Base-by-base conservation (phyloP, 2,329 filamentous ascomycete species). In the Claviceps fusiformis region DNA sequence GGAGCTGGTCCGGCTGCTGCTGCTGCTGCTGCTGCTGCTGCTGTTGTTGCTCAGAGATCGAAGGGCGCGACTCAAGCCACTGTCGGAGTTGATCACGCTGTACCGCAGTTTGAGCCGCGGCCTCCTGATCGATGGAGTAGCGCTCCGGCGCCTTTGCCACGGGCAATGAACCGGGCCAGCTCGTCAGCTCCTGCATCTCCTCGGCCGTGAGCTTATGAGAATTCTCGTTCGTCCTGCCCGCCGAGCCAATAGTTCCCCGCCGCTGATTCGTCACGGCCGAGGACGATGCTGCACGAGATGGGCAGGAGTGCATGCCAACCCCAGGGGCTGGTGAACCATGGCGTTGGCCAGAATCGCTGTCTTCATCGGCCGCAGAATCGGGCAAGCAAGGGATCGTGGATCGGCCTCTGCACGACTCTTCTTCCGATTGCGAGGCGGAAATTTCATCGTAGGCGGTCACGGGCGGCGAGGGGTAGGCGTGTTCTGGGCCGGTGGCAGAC, bases 151-250 rank as follows among this genome's bases (percentile, higher is more conserved):
- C 66, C 59, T 68, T 65, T 1, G 77, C 76, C 0, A 83, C 66
- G 13, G 81, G 81, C 2, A 85, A 68, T 0, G 80, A 83, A 33
- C 81, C 78, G 6, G 79, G 79, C 1, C 77, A 73, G 33, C 73
- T 75, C 15, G 78, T 75, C 56, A 85, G 67, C 57, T 80, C 76
- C 54, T 80, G 75, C 63, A 84, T 81, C 61, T 82, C 78, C 43
- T 73, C 76, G 8, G 77, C 77, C 0, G 80, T 81, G 31, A 84
- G 70, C 43, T 78, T 75, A 54, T 77, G 73, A 50, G 81, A 67
- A 50, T 69, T 73, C 57, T 74, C 75, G 46, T 69, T 65, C 5
- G 62, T 60, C 56, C 64, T 67, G 55, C 61, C 65, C 51, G 65
- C 62, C 35, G 67, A 62, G 44, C 61, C 65, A 58, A 64, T 69